phyloP scores from a whole-genome alignment of 768 basidiomycete species.

The Pleurotus pulmonarius region DNA sequence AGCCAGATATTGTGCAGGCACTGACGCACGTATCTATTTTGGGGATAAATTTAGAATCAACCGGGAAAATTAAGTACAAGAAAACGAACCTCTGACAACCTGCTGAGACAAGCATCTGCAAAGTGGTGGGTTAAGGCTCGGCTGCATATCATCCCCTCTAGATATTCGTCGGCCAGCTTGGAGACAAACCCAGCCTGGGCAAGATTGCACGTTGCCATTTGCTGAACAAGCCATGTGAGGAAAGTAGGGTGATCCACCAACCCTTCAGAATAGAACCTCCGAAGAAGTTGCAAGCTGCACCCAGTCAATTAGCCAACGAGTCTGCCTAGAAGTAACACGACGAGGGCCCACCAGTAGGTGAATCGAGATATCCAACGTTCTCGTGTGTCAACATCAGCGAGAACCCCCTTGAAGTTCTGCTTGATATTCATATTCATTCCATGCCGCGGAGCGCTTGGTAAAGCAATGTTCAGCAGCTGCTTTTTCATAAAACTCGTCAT shows the following conservation, averaged over 20 bases:
- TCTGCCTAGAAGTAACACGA: not conserved
- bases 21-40: slow-evolving; percentile 48
- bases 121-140: slow-evolving; percentile 71
- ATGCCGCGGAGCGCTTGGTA: slow-evolving; percentile 74
- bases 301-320: not conserved
- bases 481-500: slow-evolving; percentile 82
- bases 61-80: not conserved
- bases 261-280: slow-evolving; percentile 76
- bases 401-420: slow-evolving; percentile 77
- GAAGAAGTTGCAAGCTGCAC: slow-evolving; percentile 62
- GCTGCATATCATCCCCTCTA: slow-evolving; percentile 61
- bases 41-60: not conserved
- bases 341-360: slow-evolving; percentile 57
- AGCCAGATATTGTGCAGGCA: slow-evolving; percentile 52
- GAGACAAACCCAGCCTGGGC: slow-evolving; percentile 78
- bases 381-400: slow-evolving; percentile 66
- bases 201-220: slow-evolving; percentile 73
- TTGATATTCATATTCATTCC: slow-evolving; percentile 80
- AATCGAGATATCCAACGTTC: slow-evolving; percentile 79
- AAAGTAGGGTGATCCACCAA: slow-evolving; percentile 78
- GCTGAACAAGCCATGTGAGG: slow-evolving; percentile 74
- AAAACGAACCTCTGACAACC: slow-evolving; percentile 56
- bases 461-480: slow-evolving; percentile 70
- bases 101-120: slow-evolving; percentile 64
- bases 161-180: slow-evolving; percentile 76